Percentiles rank a stretch among this genome's conserved stretches.
phyloP scores from a whole-genome alignment of 2,329 filamentous ascomycete species.

The Ceratocystis harringtonii region DNA sequence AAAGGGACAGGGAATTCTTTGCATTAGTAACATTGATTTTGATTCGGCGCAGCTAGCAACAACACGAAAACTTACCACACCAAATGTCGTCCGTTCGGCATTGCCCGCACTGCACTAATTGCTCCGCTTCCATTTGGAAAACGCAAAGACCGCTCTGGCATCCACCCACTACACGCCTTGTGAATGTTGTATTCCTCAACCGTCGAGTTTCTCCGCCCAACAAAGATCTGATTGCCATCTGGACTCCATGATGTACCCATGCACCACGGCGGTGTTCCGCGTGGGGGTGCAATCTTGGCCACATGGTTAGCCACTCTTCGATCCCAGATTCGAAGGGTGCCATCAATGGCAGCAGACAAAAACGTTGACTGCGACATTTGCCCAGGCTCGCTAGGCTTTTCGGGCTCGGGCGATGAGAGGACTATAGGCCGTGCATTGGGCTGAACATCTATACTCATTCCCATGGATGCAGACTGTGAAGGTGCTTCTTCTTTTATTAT shows the following conservation, averaged over 20 bases:
- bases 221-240: slow-evolving; percentile 90
- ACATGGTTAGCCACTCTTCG: slow-evolving; percentile 59
- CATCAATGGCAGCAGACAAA: slow-evolving; percentile 75
- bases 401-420: slow-evolving; percentile 20
- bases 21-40: too few relatives aligned
- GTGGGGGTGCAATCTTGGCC: slow-evolving; percentile 59
- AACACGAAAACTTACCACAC: slow-evolving; percentile 42
- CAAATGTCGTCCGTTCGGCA: slow-evolving; percentile 85
- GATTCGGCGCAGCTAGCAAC: too few relatives aligned
- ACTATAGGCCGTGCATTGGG: slow-evolving; percentile 12
- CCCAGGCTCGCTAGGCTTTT: slow-evolving; percentile 35
- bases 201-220: slow-evolving; percentile 74
- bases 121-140: slow-evolving; percentile 82
- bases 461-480: neutral
- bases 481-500: slow-evolving; percentile 9
- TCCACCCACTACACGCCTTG: slow-evolving; percentile 51
- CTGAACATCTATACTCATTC: neutral
- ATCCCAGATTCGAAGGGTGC: slow-evolving; percentile 87
- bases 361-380: slow-evolving; percentile 65
- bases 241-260: slow-evolving; percentile 96
- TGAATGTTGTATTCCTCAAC: slow-evolving; percentile 91
- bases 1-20: neutral
- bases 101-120: slow-evolving; percentile 73
- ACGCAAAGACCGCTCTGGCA: slow-evolving; percentile 63
- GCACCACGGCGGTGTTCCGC: slow-evolving; percentile 82